Base-by-base conservation (phyloP, 257 asterid species). In the Misopates orontium region DNA sequence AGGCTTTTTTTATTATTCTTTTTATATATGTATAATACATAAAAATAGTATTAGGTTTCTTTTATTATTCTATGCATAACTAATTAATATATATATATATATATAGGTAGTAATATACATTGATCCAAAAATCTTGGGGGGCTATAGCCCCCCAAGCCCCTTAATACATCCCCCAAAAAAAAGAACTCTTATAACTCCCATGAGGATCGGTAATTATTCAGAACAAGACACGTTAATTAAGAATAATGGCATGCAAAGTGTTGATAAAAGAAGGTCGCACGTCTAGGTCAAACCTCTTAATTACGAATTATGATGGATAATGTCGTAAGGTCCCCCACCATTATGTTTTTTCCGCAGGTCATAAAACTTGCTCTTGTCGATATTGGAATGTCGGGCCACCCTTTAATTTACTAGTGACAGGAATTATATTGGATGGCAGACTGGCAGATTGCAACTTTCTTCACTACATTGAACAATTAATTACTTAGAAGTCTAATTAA, bases 301-400 rank as follows among this genome's bases (percentile, higher is more conserved):
- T 69, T 68, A 62, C 79, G 59, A 72, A 77, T 84, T 60, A 77
- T 75, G 87, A 71, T 61, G 42, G 60, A 45, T 60, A 53, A 69
- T 68, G 57, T 62, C 67, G 17, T 25, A 55, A 62, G 75, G 79
- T 17, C 74, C 84, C 81, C 75, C 67, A 57, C 62, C 61, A 66
- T 62, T 54, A 62, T 78, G 22, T 66, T 68, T 56, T 66, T 21
- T 21, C 3, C 65, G 53, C 62, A 10, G 54, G 57, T 31, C 67
- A 60, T 67, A 52, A 64, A 72, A 56, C 67, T 17, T 25, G 22
- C 44, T 49, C 57, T 66, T 60, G 56, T 65, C 77, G 56, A 73
- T 51, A 61, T 62, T 64, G 70, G 78, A 71, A 76, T 78, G 79
- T 72, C 60, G 76, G 77, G 44, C 73, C 70, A 75, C 64, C 70